phyloP scores from a whole-genome alignment of 345 rosid genomes.

The Carallia brachiata region DNA sequence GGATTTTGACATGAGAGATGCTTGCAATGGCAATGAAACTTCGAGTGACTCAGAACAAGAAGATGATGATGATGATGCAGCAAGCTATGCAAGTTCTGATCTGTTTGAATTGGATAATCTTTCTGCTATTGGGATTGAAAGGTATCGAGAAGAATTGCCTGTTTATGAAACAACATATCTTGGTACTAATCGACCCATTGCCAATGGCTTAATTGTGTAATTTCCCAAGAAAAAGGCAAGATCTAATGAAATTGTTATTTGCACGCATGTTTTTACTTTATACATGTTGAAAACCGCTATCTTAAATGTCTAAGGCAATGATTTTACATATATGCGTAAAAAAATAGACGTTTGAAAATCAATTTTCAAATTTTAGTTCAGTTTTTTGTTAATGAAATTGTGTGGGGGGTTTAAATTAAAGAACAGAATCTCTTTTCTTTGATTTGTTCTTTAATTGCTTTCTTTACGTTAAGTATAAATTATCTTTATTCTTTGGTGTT shows the following conservation, averaged over 20 bases:
- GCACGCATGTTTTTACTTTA: too few relatives aligned
- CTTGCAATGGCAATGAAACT: slow-evolving; percentile 6
- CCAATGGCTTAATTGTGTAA: slow-evolving; percentile 63
- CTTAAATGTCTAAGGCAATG: too few relatives aligned
- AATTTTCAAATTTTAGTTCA: neutral
- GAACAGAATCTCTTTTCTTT: slow-evolving; percentile 32
- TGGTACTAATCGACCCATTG: slow-evolving; percentile 70
- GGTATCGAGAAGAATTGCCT: slow-evolving; percentile 83
- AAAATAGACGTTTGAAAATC: too few relatives aligned
- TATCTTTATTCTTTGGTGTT: slow-evolving; percentile 1
- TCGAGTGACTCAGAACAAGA: slow-evolving; percentile 14
- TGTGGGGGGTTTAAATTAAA: slow-evolving; percentile 57
- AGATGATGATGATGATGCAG: slow-evolving; percentile 55
- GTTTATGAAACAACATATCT: slow-evolving; percentile 90
- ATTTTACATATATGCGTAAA: too few relatives aligned
- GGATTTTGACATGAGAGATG: slow-evolving; percentile 12
- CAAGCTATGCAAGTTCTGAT: slow-evolving; percentile 92
- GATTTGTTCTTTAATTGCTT: neutral
- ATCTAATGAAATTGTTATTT: neutral
- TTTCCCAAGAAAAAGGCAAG: slow-evolving; percentile 8
- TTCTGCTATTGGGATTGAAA: slow-evolving; percentile 58
- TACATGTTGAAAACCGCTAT: too few relatives aligned
- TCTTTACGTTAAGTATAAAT: slow-evolving; percentile 1
- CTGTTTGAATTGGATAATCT: slow-evolving; percentile 89
- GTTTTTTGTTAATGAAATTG: slow-evolving; percentile 33